Evolutionary conservation across 1,284 basidiomycete genomes (phyloP).

Genomic region (Papiliotrema laurentii): DNA sequence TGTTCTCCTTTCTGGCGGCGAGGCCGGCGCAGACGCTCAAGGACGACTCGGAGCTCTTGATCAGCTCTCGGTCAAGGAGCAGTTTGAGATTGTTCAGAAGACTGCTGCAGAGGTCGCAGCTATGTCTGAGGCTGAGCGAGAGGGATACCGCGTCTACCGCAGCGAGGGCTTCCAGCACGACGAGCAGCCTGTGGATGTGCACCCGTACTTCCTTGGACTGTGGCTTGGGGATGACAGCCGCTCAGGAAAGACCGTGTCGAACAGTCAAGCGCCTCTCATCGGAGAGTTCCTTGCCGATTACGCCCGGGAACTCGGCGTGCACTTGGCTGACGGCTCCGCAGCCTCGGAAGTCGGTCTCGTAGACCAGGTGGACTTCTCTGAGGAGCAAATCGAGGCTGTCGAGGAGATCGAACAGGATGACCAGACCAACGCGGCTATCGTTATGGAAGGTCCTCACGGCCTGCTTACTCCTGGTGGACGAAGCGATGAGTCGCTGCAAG

Average conservation of each 20-base stretch:
- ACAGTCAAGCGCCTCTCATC: background rate
- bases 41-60: background rate
- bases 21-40: background rate
- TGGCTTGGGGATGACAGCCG: background rate
- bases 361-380: too few species aligned
- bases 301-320: background rate
- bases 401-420: too few species aligned
- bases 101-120: background rate
- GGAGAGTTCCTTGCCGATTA: background rate
- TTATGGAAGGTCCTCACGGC: background rate
- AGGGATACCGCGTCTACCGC: background rate
- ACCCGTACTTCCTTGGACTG: slow-evolving; percentile 5
- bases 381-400: too few species aligned
- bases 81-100: background rate
- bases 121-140: background rate
- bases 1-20: background rate
- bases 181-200: background rate
- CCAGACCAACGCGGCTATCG: too few species aligned
- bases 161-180: background rate
- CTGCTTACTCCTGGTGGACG: background rate
- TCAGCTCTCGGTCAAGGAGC: too few species aligned
- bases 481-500: background rate
- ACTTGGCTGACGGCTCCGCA: too few species aligned
- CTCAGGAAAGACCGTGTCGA: background rate
- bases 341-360: too few species aligned